Evolutionary conservation across 768 basidiomycete species (phyloP), one percentile per base, ranked within the genome.

Genomic region (Tulasnella sp.): DNA sequence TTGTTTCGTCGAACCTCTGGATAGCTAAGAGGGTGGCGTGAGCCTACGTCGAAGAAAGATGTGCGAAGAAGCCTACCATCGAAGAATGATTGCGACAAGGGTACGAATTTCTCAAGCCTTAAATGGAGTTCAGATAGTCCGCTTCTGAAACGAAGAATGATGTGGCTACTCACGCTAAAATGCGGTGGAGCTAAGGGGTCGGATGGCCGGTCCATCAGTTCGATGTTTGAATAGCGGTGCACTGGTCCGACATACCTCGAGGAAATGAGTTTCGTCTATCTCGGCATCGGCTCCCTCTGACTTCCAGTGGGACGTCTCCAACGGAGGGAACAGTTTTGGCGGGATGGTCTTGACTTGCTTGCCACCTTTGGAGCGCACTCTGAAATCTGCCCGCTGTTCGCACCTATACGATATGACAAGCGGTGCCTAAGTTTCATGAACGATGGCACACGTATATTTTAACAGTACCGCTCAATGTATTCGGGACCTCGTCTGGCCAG

Each of bases 381-480:
- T 16, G 9, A 39, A 19, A 19, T 42, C 56, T 24, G 21, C 31
- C n/a, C 24, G 24, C 27, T n/a, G 21, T 24, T 36, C 27, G 16
- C 31, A 77, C 40, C 68, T 58, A 44, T 16, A 44, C 42, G 16
- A 16, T 44, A 18, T 3, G 44, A 44, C 19, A 18, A 16, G 16
- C 10, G 8, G 14, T 44, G 44, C 1, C 16, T 44, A 18, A 44
- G 44, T 12, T 18, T 44, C 14, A 44, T 18, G 44, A 44, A 18
- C 12, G 3, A 44, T 18, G 44, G 12, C 4, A 18, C 44, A 1
- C 19, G 44, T 44, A 44, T 44, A 42, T 44, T 16, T 10, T 79
- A 3, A 34, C 18, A 27, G 10, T 40, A 90, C 91, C 91, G 87
- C 27, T 84, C 84, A 39, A 85, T 85, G 79, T 93, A 93, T 80